phyloP scores from a whole-genome alignment of 2,329 filamentous ascomycete species.

The Dactylellina leptospora region DNA sequence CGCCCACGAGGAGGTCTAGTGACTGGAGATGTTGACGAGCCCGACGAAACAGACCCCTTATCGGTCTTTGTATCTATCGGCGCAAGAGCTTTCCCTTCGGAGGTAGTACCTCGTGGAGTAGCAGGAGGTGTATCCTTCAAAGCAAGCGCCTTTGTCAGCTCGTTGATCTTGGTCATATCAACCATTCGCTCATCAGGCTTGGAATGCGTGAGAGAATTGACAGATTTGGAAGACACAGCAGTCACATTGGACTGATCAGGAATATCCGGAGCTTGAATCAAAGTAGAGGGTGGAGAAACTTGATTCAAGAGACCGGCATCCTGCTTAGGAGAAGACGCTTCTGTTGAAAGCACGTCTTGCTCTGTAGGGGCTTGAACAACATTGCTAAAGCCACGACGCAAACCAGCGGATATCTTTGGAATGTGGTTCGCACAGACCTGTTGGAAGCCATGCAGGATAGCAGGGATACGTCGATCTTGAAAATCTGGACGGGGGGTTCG shows the following conservation, averaged over 20 bases:
- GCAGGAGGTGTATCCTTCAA: conserved; percentile 57
- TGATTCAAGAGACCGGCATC: conserved; percentile 1
- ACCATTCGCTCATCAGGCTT: background rate
- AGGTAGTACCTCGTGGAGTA: conserved; percentile 58
- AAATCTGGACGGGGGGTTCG: conserved; percentile 93
- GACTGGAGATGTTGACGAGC: conserved; percentile 64
- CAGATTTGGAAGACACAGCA: too few relatives aligned
- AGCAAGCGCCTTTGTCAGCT: conserved; percentile 12
- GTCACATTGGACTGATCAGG: background rate
- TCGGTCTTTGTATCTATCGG: conserved; percentile 33
- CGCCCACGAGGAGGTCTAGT: conserved; percentile 81
- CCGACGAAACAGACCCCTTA: conserved; percentile 57
- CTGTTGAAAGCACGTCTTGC: conserved; percentile 41
- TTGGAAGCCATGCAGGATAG: conserved; percentile 93
- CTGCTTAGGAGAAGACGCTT: conserved; percentile 16
- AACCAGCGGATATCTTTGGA: conserved; percentile 60
- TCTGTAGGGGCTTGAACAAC: conserved; percentile 4
- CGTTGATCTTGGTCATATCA: background rate
- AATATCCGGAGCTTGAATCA: background rate
- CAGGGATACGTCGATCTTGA: conserved; percentile 91
- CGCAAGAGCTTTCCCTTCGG: conserved; percentile 59
- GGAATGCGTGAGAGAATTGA: too few relatives aligned
- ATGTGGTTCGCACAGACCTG: conserved; percentile 95
- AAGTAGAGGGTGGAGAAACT: conserved; percentile 11
- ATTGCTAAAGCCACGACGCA: conserved; percentile 33